These are phyloP conservation scores for Hypoxylon cercidicola DNA, from an alignment of 495 filamentous ascomycete species.

Conservation along the genomic window DNA sequence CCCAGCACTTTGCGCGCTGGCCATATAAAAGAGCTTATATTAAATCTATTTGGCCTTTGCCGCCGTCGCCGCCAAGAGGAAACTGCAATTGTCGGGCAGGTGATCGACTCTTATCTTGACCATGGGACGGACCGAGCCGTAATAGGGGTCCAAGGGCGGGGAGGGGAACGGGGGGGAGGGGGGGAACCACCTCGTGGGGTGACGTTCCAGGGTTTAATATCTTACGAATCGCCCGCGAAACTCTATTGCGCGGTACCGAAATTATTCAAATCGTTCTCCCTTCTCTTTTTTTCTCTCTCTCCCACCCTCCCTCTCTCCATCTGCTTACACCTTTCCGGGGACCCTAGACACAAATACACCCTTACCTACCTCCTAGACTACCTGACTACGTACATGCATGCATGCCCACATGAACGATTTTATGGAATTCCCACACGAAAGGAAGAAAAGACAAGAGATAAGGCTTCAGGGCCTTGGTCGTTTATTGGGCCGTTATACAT, in stretches of 20 bases:
- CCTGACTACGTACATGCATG: no score
- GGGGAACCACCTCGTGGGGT: constrained; percentile 18
- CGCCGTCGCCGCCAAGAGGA: constrained; percentile 32
- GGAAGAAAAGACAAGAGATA: no score
- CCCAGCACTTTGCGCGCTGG: background rate
- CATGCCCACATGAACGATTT: background rate
- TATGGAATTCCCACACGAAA: no score
- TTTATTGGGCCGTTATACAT: background rate
- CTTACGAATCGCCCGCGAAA: constrained; percentile 29
- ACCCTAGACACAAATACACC: constrained; percentile 25
- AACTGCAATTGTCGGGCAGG: constrained; percentile 2
- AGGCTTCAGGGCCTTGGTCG: no score
- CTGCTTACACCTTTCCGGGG: background rate
- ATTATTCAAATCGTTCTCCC: background rate
- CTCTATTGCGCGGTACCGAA: constrained; percentile 34
- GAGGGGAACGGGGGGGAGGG: background rate
- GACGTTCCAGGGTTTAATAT: constrained; percentile 26
- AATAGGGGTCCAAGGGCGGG: constrained; percentile 4
- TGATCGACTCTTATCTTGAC: constrained; percentile 33
- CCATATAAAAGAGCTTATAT: background rate
- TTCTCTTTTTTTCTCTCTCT: background rate
- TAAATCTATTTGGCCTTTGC: constrained; percentile 5
- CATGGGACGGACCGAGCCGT: constrained; percentile 36
- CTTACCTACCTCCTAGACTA: no score
- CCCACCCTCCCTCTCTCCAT: no score